A percentile compares a stretch with the other conserved stretches of the same genome.
Evolutionary conservation across 129 eudicot genomes (phyloP).

Genomic region (Lactuca saligna): DNA sequence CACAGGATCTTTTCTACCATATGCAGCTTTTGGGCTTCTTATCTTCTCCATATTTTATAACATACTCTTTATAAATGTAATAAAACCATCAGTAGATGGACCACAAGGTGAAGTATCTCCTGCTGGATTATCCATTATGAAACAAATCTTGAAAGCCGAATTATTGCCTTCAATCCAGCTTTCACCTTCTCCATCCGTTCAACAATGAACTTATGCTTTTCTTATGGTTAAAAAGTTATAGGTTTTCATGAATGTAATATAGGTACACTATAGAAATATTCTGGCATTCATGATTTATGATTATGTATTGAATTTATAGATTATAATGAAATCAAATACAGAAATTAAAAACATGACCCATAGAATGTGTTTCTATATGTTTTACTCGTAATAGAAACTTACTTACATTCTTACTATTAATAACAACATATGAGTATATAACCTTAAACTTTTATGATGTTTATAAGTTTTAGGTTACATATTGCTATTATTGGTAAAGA

Average conservation of each 20-base stretch:
- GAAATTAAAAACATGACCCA: background rate
- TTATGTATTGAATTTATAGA: slow-evolving; percentile 3
- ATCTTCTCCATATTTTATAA: slow-evolving; percentile 63
- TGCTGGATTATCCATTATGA: slow-evolving; percentile 29
- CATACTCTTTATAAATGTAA: slow-evolving; percentile 44
- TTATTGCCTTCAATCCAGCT: slow-evolving; percentile 21
- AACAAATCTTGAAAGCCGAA: slow-evolving; percentile 26
- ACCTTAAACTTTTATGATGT: too few relatives aligned
- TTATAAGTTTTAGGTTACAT: too few relatives aligned
- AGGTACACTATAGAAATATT: background rate
- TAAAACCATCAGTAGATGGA: slow-evolving; percentile 59
- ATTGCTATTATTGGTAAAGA: too few relatives aligned
- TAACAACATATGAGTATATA: too few relatives aligned
- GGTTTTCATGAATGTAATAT: background rate
- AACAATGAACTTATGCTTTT: slow-evolving; percentile 7
- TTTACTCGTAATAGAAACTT: background rate
- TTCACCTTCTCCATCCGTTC: slow-evolving; percentile 6
- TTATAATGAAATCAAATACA: background rate
- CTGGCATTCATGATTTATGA: slow-evolving; percentile 5
- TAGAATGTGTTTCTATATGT: background rate
- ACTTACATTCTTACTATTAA: background rate
- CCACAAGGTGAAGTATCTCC: slow-evolving; percentile 40
- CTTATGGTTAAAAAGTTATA: background rate
- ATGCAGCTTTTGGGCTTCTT: slow-evolving; percentile 39
- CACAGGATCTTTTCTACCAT: slow-evolving; percentile 42